Conservation (phyloP, 176 grass and related monocot species). For the Oryza rufipogon region DNA sequence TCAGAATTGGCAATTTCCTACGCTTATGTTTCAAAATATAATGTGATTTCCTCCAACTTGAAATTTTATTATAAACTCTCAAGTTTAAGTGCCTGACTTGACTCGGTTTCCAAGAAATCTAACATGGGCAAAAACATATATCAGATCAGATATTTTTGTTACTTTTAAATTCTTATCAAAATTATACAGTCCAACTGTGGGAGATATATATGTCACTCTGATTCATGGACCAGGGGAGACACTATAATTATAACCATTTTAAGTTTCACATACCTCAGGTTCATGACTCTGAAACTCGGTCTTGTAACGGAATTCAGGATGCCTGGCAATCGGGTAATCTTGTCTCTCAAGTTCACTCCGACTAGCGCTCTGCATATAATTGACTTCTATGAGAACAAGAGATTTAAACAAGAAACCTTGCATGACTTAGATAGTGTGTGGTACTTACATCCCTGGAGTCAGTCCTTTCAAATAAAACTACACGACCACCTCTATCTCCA, state of each 20-base stretch:
- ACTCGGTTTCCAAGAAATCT: constrained; percentile 26
- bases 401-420: constrained; percentile 29
- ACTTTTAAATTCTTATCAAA: constrained; percentile 25
- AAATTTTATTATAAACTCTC: constrained; percentile 22
- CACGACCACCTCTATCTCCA: constrained; percentile 77
- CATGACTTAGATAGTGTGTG: constrained; percentile 15
- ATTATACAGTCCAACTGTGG: not conserved
- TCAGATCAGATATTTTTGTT: constrained; percentile 21
- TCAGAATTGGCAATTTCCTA: not conserved
- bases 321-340: constrained; percentile 60
- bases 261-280: constrained; percentile 60
- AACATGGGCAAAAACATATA: constrained; percentile 31
- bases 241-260: not conserved
- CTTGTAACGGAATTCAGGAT: constrained; percentile 77
- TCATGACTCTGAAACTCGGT: constrained; percentile 86
- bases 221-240: constrained; percentile 12
- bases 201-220: not conserved
- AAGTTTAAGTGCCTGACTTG: not conserved
- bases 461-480: constrained; percentile 80
- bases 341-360: constrained; percentile 78
- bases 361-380: constrained; percentile 49
- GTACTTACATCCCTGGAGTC: constrained; percentile 64
- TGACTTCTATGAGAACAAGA: constrained; percentile 26
- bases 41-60: not conserved
- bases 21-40: not conserved